Base-by-base conservation (phyloP, 768 basidiomycete genomes). In the Tylopilus sp. region DNA sequence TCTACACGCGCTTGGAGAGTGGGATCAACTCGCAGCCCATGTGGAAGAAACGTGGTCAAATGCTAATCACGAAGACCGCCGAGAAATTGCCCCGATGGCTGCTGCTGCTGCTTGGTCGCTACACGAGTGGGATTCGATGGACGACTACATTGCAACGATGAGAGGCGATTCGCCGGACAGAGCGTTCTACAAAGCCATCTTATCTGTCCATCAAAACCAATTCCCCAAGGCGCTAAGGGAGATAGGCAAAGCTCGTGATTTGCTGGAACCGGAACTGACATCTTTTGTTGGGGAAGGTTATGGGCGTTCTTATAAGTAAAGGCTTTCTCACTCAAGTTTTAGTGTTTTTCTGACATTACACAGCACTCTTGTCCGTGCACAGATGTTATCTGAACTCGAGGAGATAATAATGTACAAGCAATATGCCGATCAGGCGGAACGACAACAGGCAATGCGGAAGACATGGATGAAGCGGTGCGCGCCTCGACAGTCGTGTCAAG, bases 111-210 rank as follows among this genome's bases (percentile, higher is more conserved):
- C 94, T 3, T 99, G 97, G 96, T 92, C 92, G 2, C 73, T 98
- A 52, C 86, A 88, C 58, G 95, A 98, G 62, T 99, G 97, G 97
- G 94, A 98, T 61, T 81, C 86, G 4, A 99, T 99, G 97, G 97
- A 98, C 41, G 86, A 93, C 61, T 98, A 97, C 67, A 96, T 99
- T 50, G 78, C 81, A 6, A 89, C 88, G 3, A 96, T 99, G 92
- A 92, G 90, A 67, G 72, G 78, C 24, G 96, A 98, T 66, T 94
- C 95, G 4, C 84, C 94, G 0, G 97, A 99, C 70, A 81, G 93
- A 25, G 88, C 90, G 7, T 99, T 98, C 78, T 98, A 97, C 75
- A 83, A 91, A 28, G 96, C 97, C 3, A 97, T 99, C 56, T 78
- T 99, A 37, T 86, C 89, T 11, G 92, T 99, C 21, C 96, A 99